Percentiles rank a stretch among this genome's conserved stretches.
These are phyloP conservation scores for Ricinus communis DNA, from an alignment of 345 rosid species.

Conservation along the genomic window DNA sequence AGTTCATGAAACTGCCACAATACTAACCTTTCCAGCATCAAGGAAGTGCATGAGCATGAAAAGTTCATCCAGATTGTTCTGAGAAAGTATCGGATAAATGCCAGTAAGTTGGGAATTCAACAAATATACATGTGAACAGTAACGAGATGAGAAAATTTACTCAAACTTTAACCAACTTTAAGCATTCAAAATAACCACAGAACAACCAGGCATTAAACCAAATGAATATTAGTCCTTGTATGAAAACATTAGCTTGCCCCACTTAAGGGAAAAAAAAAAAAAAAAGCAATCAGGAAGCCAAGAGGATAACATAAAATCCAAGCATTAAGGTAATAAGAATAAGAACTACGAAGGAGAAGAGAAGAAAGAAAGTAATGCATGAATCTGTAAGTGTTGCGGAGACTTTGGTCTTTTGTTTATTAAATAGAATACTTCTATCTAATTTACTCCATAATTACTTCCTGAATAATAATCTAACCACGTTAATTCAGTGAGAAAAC, in stretches of 20 bases:
- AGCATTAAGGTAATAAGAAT: background rate
- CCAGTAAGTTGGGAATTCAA: slow-evolving; percentile 20
- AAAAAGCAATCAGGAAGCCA: background rate
- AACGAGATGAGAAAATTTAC: background rate
- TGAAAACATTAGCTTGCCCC: slow-evolving; percentile 8
- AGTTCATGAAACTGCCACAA: slow-evolving; percentile 17
- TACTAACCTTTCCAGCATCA: slow-evolving; percentile 94
- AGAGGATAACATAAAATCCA: background rate
- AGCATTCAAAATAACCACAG: background rate
- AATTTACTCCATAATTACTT: background rate
- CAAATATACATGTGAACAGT: slow-evolving; percentile 9
- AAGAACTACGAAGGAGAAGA: background rate
- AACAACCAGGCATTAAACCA: background rate
- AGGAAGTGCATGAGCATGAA: slow-evolving; percentile 99
- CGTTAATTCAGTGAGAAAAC: background rate
- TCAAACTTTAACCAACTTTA: background rate
- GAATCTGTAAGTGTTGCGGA: background rate
- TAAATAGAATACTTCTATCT: background rate
- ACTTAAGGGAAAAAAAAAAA: no score
- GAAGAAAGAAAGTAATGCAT: background rate
- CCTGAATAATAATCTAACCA: background rate
- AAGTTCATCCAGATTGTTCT: slow-evolving; percentile 99
- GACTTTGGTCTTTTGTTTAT: background rate
- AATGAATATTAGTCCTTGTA: background rate
- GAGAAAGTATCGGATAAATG: slow-evolving; percentile 39